These are phyloP conservation scores for Phytophthora hibernalis DNA, from an alignment of 352 stramenopile species.

Conservation along the genomic window DNA sequence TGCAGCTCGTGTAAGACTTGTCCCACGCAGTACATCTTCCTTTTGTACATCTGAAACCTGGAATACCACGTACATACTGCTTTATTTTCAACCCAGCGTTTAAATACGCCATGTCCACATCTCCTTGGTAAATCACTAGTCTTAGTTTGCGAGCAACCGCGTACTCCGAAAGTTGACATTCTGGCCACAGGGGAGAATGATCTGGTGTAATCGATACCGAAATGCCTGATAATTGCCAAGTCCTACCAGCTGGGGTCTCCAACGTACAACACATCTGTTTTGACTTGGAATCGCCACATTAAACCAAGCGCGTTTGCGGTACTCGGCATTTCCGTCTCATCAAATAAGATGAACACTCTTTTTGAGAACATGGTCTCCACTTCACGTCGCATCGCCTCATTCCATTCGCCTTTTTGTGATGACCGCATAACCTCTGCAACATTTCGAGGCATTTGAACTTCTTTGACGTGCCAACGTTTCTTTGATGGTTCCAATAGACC, in stretches of 20 bases:
- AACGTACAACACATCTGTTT: slow-evolving; percentile 10
- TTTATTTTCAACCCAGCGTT: slow-evolving; percentile 19
- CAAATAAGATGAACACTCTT: slow-evolving; percentile 7
- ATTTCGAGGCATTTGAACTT: slow-evolving; percentile 1
- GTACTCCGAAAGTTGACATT: slow-evolving; percentile 14
- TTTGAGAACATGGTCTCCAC: slow-evolving; percentile 14
- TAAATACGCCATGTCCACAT: slow-evolving; percentile 24
- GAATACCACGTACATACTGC: slow-evolving; percentile 14
- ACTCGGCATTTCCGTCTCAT: slow-evolving; percentile 1
- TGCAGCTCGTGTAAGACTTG: slow-evolving; percentile 18
- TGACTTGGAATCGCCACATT: slow-evolving; percentile 14
- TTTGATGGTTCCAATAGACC: too few species aligned
- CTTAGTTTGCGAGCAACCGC: neutral
- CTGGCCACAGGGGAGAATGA: slow-evolving; percentile 17
- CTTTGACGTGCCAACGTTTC: slow-evolving; percentile 10
- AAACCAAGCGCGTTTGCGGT: neutral
- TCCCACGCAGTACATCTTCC: slow-evolving; percentile 12
- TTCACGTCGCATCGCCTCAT: slow-evolving; percentile 1
- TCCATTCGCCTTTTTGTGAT: slow-evolving; percentile 1
- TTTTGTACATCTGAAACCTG: slow-evolving; percentile 13
- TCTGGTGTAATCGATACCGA: slow-evolving; percentile 6
- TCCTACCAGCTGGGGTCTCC: slow-evolving; percentile 2
- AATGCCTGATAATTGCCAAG: slow-evolving; percentile 2
- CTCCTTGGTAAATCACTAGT: slow-evolving; percentile 15
- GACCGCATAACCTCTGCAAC: slow-evolving; percentile 4